A percentile compares a stretch with the other conserved stretches of the same genome.
phyloP scores from a whole-genome alignment of 1,139 yeast species.

The Scheffersomyces cryptocercus region DNA sequence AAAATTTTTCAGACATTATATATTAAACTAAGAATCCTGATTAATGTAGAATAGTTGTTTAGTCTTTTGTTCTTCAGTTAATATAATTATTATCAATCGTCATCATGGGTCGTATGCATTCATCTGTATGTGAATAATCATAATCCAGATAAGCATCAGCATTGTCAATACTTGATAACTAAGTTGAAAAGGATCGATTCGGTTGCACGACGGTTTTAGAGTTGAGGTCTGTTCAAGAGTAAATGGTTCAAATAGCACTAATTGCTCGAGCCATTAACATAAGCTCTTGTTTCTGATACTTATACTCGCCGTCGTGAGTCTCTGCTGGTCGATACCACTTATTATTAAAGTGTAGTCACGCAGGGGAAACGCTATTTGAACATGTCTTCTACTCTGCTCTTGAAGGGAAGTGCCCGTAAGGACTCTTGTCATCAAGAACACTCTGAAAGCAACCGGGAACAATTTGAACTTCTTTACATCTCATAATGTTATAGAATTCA shows the following conservation, averaged over 20 bases:
- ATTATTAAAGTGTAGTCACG: conserved; percentile 16
- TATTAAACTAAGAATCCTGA: conserved; percentile 3
- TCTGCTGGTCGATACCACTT: conserved; percentile 23
- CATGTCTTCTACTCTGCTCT: too few species aligned
- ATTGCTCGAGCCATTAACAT: conserved; percentile 12
- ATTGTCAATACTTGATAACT: background rate
- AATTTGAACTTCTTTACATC: too few species aligned
- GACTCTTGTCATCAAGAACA: too few species aligned
- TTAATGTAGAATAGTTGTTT: conserved; percentile 4
- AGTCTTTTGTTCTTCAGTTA: conserved; percentile 7
- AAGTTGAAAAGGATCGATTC: conserved; percentile 23
- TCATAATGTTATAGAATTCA: too few species aligned
- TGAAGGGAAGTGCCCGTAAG: conserved; percentile 7
- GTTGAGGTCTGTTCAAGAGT: conserved; percentile 40
- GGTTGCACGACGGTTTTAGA: conserved; percentile 17
- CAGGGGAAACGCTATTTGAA: too few species aligned
- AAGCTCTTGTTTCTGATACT: conserved; percentile 37
- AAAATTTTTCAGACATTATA: conserved; percentile 16
- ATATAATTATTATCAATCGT: conserved; percentile 34
- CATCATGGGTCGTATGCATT: conserved; percentile 82
- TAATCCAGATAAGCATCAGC: conserved; percentile 13
- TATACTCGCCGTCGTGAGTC: conserved; percentile 11
- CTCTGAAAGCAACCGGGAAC: too few species aligned
- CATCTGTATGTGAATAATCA: conserved; percentile 59
- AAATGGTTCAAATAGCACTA: conserved; percentile 13